Percentiles rank a stretch among this genome's conserved stretches.
These are phyloP conservation scores for Suillus americanus DNA, from an alignment of 768 basidiomycete species.

Conservation along the genomic window DNA sequence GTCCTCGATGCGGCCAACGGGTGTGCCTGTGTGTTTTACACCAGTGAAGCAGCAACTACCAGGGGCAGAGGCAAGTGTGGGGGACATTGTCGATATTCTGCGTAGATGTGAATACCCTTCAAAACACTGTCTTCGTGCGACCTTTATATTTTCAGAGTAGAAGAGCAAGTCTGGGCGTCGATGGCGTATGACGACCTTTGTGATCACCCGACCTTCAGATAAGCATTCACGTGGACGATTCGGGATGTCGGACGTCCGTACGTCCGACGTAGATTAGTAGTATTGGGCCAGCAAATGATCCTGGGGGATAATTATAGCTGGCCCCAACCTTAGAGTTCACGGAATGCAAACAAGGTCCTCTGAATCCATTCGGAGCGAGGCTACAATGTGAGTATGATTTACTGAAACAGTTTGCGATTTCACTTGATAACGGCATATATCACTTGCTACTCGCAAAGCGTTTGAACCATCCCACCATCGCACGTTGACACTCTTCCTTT, in stretches of 20 bases:
- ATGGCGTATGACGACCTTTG: neutral
- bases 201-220: neutral
- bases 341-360: neutral
- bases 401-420: neutral
- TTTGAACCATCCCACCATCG: slow-evolving; percentile 51
- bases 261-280: neutral
- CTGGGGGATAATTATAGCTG: neutral
- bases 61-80: slow-evolving; percentile 38
- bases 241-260: neutral
- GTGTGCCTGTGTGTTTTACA: slow-evolving; percentile 47
- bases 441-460: slow-evolving; percentile 32
- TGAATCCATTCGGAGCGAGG: neutral
- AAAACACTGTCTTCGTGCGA: neutral
- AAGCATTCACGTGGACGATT: neutral
- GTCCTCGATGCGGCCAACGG: slow-evolving; percentile 39
- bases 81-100: slow-evolving; percentile 4
- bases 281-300: neutral
- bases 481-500: slow-evolving; percentile 56
- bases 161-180: neutral
- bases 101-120: neutral
- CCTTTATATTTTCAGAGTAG: neutral
- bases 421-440: neutral
- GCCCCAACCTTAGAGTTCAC: neutral
- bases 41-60: slow-evolving; percentile 47
- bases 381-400: neutral